Conservation (phyloP, 192 early-diverging fungal species). For the Podila epicladia region DNA sequence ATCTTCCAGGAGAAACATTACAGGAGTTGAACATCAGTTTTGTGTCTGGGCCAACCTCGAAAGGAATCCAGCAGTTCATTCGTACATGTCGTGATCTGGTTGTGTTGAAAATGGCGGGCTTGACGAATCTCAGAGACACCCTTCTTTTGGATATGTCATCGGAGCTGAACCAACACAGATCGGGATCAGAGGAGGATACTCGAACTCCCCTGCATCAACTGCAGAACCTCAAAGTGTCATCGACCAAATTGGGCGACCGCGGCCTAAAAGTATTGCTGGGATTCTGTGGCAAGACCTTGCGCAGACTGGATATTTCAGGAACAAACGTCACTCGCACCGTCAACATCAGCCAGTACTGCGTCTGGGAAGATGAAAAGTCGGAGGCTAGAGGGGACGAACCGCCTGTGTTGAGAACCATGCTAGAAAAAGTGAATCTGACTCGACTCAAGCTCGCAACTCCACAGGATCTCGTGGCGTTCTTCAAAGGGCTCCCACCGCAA, state of each 20-base stretch:
- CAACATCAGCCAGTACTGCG: slow-evolving; percentile 19
- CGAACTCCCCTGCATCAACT: slow-evolving; percentile 14
- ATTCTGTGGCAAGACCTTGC: slow-evolving; percentile 20
- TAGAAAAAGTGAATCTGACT: slow-evolving; percentile 41
- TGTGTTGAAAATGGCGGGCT: slow-evolving; percentile 30
- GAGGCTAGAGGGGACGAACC: neutral
- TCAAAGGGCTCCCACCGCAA: slow-evolving; percentile 11
- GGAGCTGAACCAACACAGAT: slow-evolving; percentile 2
- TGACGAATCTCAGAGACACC: slow-evolving; percentile 21
- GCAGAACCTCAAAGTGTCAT: slow-evolving; percentile 33
- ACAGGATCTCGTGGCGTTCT: slow-evolving; percentile 6
- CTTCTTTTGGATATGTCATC: slow-evolving; percentile 26
- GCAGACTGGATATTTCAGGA: slow-evolving; percentile 27
- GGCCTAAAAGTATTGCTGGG: slow-evolving; percentile 26
- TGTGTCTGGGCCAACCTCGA: slow-evolving; percentile 25
- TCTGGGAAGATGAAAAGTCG: slow-evolving; percentile 5
- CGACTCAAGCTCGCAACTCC: slow-evolving; percentile 23
- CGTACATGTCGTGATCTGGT: slow-evolving; percentile 10
- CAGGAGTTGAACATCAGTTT: slow-evolving; percentile 43
- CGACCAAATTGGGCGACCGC: slow-evolving; percentile 35
- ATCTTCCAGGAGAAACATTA: neutral
- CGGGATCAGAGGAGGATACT: too few relatives aligned
- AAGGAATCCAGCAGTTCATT: slow-evolving; percentile 24
- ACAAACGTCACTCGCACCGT: slow-evolving; percentile 14
- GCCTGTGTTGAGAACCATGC: neutral